Percentiles rank a stretch among this genome's conserved stretches.
These are phyloP conservation scores for Aureobasidium musti DNA, from an alignment of 2,329 filamentous ascomycete species.

Conservation along the genomic window DNA sequence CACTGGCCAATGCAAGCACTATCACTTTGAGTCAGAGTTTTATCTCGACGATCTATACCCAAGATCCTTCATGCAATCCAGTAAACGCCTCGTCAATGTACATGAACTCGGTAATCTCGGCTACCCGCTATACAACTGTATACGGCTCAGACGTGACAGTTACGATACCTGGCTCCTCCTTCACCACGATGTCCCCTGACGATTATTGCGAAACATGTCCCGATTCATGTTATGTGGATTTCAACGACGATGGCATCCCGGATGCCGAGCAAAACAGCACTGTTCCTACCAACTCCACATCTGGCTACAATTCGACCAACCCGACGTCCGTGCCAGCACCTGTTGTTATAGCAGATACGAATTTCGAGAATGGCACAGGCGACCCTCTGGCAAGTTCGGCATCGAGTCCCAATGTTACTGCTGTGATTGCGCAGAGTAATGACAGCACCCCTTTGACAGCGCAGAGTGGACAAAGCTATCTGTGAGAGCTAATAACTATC, in stretches of 20 bases:
- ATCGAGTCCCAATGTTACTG: neutral
- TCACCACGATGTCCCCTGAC: neutral
- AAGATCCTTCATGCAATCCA: neutral
- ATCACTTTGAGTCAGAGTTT: slow-evolving; percentile 16
- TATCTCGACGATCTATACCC: neutral
- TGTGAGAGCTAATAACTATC: neutral
- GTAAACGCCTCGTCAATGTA: neutral
- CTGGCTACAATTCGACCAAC: neutral
- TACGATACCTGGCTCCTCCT: neutral
- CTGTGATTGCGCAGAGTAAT: slow-evolving; percentile 4
- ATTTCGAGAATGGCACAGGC: slow-evolving; percentile 17
- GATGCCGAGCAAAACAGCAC: neutral
- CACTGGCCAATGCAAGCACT: neutral
- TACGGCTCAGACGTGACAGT: slow-evolving; percentile 17
- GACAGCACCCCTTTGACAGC: slow-evolving; percentile 3
- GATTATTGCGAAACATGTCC: neutral
- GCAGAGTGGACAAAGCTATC: slow-evolving; percentile 9
- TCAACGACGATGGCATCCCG: slow-evolving; percentile 7
- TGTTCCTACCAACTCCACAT: neutral
- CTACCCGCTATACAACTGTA: slow-evolving; percentile 13
- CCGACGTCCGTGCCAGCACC: neutral
- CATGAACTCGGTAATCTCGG: neutral
- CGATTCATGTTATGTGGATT: slow-evolving; percentile 20
- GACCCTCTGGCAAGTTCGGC: slow-evolving; percentile 6
- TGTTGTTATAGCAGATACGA: neutral